A percentile compares a stretch with the other conserved stretches of the same genome.
Evolutionary conservation across 768 basidiomycete species (phyloP).

Genomic region (Leccinum variicolor): DNA sequence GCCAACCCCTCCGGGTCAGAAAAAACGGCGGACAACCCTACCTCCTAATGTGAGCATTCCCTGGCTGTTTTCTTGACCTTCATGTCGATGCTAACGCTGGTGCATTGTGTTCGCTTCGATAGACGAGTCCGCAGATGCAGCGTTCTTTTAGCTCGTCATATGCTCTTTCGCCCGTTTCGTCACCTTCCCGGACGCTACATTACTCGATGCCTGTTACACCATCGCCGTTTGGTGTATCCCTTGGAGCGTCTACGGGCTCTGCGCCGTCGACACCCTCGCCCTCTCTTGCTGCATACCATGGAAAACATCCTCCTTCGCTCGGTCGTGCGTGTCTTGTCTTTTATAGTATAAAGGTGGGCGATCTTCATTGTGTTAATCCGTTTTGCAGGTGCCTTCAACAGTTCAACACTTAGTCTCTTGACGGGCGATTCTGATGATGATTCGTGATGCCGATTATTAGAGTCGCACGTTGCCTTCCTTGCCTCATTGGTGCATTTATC

Average conservation of each 20-base stretch:
- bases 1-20: conserved; percentile 24
- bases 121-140: conserved; percentile 28
- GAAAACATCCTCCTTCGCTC: conserved; percentile 32
- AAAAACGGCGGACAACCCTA: conserved; percentile 26
- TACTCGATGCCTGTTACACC: conserved; percentile 37
- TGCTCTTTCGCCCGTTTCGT: conserved; percentile 28
- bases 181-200: conserved; percentile 31
- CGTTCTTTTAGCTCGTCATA: conserved; percentile 30
- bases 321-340: conserved; percentile 31
- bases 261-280: conserved; percentile 35
- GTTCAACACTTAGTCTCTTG: conserved; percentile 24
- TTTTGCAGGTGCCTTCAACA: conserved; percentile 28
- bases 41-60: conserved; percentile 18
- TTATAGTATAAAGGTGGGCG: background rate
- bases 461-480: background rate
- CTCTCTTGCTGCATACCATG: conserved; percentile 39
- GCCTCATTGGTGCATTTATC: conserved; percentile 10
- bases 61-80: background rate
- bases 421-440: conserved; percentile 31
- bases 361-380: background rate
- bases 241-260: conserved; percentile 28
- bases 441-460: conserved; percentile 7
- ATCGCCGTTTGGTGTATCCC: conserved; percentile 36
- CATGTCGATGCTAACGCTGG: background rate
- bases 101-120: background rate